A percentile compares a stretch with the other conserved stretches of the same genome.
These are phyloP conservation scores for Adansonia rubrostipa DNA, from an alignment of 441 rosid genomes.

Conservation along the genomic window DNA sequence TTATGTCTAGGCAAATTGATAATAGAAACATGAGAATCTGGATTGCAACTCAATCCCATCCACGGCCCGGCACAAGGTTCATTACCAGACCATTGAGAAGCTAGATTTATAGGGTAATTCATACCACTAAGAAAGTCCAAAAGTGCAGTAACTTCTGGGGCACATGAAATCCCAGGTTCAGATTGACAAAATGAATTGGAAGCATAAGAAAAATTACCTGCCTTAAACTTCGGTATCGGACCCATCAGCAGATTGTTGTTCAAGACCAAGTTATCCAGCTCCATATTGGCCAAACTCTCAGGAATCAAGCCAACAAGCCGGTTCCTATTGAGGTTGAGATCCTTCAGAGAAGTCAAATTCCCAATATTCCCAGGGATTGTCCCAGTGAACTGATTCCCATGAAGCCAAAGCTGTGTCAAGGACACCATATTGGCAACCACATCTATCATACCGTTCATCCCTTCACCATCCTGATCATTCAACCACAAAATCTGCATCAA, in stretches of 20 bases:
- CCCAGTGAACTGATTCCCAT: constrained; percentile 55
- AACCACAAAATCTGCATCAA: constrained; percentile 52
- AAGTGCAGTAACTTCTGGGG: constrained; percentile 48
- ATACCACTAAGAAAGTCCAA: constrained; percentile 46
- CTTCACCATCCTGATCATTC: constrained; percentile 50
- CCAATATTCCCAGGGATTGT: constrained; percentile 53
- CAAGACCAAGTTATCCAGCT: constrained; percentile 49
- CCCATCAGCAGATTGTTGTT: constrained; percentile 55
- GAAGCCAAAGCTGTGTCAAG: constrained; percentile 58
- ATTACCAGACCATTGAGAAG: constrained; percentile 56
- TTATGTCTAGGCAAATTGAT: constrained; percentile 53
- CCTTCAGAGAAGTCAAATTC: constrained; percentile 42
- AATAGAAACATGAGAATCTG: constrained; percentile 35
- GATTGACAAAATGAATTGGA: constrained; percentile 52
- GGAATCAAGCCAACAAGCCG: constrained; percentile 56
- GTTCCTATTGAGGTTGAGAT: constrained; percentile 53
- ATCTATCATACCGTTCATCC: constrained; percentile 52
- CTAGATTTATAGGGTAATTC: constrained; percentile 48
- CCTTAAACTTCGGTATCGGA: constrained; percentile 51
- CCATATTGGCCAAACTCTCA: constrained; percentile 48
- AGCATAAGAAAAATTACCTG: constrained; percentile 43
- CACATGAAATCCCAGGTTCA: constrained; percentile 48
- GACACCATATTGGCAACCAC: constrained; percentile 49
- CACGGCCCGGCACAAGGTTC: constrained; percentile 56
- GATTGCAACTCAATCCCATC: constrained; percentile 54